Evolutionary conservation across 768 basidiomycete species (phyloP).

Genomic region (Pleurotus djamor): DNA sequence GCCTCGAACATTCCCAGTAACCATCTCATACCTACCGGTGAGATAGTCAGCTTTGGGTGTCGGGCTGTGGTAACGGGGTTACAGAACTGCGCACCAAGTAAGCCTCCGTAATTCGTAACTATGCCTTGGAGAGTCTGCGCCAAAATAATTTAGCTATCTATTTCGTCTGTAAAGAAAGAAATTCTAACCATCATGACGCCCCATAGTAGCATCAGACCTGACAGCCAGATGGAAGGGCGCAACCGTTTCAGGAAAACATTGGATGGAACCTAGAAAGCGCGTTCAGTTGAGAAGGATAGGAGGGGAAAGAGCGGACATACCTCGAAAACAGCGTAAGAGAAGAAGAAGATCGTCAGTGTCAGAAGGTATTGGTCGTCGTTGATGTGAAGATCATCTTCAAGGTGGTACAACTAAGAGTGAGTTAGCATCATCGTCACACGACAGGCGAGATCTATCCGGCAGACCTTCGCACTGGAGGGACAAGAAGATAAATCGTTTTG

Average conservation of each 20-base stretch:
- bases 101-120: slow-evolving; percentile 64
- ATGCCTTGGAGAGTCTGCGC: slow-evolving; percentile 70
- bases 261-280: slow-evolving; percentile 54
- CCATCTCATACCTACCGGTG: slow-evolving; percentile 60
- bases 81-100: slow-evolving; percentile 47
- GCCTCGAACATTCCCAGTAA: slow-evolving; percentile 76
- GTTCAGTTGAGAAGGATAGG: background rate
- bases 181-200: slow-evolving; percentile 71
- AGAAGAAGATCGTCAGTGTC: slow-evolving; percentile 49
- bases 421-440: too few species aligned
- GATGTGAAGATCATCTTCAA: slow-evolving; percentile 58
- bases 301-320: background rate
- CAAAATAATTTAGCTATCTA: background rate
- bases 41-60: background rate
- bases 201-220: slow-evolving; percentile 71
- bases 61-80: background rate
- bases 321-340: slow-evolving; percentile 14
- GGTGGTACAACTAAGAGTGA: slow-evolving; percentile 54
- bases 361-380: slow-evolving; percentile 66
- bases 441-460: background rate
- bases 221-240: slow-evolving; percentile 77
- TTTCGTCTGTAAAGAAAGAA: background rate
- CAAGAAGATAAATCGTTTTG: slow-evolving; percentile 7
- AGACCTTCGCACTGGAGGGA: slow-evolving; percentile 41
- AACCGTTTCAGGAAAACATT: slow-evolving; percentile 73